Evolutionary conservation across 164 flowering plant genomes (phyloP), one percentile per base, ranked within the genome.

Genomic region (Berberis thunbergii): DNA sequence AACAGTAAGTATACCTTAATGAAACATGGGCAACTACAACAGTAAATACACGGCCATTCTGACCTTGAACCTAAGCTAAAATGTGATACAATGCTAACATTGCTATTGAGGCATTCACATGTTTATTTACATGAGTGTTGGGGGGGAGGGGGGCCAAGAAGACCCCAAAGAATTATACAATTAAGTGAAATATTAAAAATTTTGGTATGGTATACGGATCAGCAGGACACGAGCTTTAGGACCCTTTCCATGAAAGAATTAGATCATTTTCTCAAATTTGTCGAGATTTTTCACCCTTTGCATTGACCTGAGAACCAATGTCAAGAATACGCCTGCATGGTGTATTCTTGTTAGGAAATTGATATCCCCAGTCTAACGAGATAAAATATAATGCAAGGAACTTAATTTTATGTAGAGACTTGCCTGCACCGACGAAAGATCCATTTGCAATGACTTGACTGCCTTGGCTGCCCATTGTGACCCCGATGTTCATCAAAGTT

Each of bases 381-480:
- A n/a, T 45, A 5, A 45, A 45, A 62, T 2, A 48, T 7, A 8
- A 7, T 43, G 1, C 45, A 58, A 60, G 2, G 6, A 48, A 49
- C 7, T 49, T 38, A 6, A 40, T 46, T 48, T 26, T 2, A 46
- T 59, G 46, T 1, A 4, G 49, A 45, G 7, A 11, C 62, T 67
- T 58, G 86, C 96, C 93, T 65, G 98, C 97, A 56, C 85, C 96
- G 60, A 88, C n/a, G 67, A 83, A 90, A 6, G 86, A 88, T 60
- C 88, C 89, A 70, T 83, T 88, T 71, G 94, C 90, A 43, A 90
- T 42, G 7, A 73, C 54, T 69, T 72, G 81, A 69, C 62, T 86
- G 54, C 92, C 94, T 80, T 90, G 96, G 65, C 40, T 72, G 75
- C 76, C 78, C 12, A 81, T 75, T 13, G 86, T 78, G 70, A 93